Evolutionary conservation across 2,329 filamentous ascomycete species (phyloP), one percentile per base, ranked within the genome.

Genomic region (Paraphoma sp.): DNA sequence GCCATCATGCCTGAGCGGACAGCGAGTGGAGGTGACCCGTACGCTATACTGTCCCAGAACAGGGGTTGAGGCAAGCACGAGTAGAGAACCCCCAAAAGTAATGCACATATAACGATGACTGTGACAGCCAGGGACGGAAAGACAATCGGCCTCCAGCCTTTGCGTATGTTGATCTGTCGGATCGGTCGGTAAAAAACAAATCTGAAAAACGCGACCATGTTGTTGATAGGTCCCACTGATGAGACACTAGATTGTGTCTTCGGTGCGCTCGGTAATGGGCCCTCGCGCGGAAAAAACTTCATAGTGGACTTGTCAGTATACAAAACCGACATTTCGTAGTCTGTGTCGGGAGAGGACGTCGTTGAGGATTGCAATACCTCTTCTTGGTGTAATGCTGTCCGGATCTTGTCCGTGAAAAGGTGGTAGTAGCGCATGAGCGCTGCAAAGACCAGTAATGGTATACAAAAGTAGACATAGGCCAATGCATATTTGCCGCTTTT

Each of bases 401-500:
- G 87, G 64, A 96, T 92, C 80, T 95, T 96, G 81, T 97, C 93
- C 67, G 93, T 92, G 89, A 92, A 97, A 65, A 90, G 88, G 76
- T 97, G 90, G 83, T 93, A 97, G 72, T 91, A 83, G 64, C 92
- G 87, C 72, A 94, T 82, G 10, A 89, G 69, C 10, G 90, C 79
- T 4, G 93, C 87, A 51, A 86, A 69, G 29, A 85, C 83, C 62
- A 93, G 83, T 57, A 97, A 76, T 48, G 88, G 86, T 47, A 96
- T 76, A 50, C 90, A 88, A 70, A 97, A 96, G 77, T 96, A 97
- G 12, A 94, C 92, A 87, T 92, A 97, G 54, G 89, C 92, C 49
- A 92, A 79, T 2, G 85, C 92, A 79, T 97, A 97, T 80, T 96
- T 96, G 44, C 89, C 91, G 18, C 93, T 88, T 70, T 92, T 80